Evolutionary conservation across 2,329 filamentous ascomycete species (phyloP).

Genomic region (Botrytis elliptica): DNA sequence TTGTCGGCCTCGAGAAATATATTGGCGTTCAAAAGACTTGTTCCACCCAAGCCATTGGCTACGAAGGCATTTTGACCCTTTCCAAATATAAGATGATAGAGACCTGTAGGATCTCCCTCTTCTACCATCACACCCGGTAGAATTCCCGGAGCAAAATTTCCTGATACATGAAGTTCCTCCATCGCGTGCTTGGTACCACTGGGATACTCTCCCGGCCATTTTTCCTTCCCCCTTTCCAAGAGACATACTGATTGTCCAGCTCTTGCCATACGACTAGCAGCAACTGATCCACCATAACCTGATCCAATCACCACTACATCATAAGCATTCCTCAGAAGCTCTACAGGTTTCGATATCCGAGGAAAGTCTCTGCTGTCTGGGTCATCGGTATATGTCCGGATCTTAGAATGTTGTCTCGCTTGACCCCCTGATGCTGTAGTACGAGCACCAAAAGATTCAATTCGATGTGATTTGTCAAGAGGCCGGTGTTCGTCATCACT

Average conservation of each 20-base stretch:
- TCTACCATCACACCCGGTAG: conserved; percentile 46
- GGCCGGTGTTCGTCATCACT: neutral
- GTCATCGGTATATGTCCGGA: conserved; percentile 37
- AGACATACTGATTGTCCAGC: conserved; percentile 60
- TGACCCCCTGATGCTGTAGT: conserved; percentile 29
- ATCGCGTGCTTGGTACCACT: conserved; percentile 47
- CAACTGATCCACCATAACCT: conserved; percentile 66
- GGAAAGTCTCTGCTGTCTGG: conserved; percentile 44
- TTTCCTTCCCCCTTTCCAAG: conserved; percentile 63
- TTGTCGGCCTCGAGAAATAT: conserved; percentile 62
- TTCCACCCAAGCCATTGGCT: conserved; percentile 56
- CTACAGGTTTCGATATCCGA: conserved; percentile 55
- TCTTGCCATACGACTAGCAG: conserved; percentile 63
- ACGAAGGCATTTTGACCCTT: conserved; percentile 59
- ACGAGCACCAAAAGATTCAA: conserved; percentile 30
- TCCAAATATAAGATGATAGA: conserved; percentile 63
- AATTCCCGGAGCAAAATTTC: conserved; percentile 48
- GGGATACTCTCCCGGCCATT: conserved; percentile 66
- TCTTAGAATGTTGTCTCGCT: conserved; percentile 34
- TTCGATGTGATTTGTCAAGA: conserved; percentile 26
- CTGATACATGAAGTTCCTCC: conserved; percentile 56
- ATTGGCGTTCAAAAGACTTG: conserved; percentile 66
- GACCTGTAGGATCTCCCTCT: conserved; percentile 55
- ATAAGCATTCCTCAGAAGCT: conserved; percentile 57
- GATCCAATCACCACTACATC: conserved; percentile 68